Evolutionary conservation across 805 yeast genomes (phyloP).

Genomic region (Candida quercuum): DNA sequence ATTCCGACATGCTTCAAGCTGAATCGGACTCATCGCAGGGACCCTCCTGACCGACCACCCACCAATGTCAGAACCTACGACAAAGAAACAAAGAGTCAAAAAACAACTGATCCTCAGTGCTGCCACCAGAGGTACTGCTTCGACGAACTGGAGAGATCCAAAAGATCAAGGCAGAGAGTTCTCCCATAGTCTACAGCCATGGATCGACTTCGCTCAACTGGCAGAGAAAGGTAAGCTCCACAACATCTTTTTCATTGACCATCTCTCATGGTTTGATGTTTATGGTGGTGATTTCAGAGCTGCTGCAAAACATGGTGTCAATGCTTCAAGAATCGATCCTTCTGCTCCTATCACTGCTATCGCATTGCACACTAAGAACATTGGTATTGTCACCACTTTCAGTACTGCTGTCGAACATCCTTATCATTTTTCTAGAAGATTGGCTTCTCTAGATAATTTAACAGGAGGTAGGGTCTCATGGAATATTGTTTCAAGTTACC

Average conservation of each 20-base stretch:
- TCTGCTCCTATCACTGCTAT: constrained; percentile 31
- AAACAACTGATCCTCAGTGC: constrained; percentile 5
- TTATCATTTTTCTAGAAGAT: constrained; percentile 32
- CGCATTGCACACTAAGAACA: constrained; percentile 34
- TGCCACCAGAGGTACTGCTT: neutral
- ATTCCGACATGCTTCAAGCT: too few species aligned
- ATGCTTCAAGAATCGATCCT: constrained; percentile 31
- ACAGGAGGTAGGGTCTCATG: constrained; percentile 37
- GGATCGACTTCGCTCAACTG: constrained; percentile 30
- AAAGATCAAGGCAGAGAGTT: constrained; percentile 4
- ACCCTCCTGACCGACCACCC: too few species aligned
- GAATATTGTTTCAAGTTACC: constrained; percentile 36
- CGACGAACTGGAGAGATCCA: constrained; percentile 7
- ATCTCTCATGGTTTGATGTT: constrained; percentile 32
- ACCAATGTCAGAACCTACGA: constrained; percentile 3
- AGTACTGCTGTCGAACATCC: constrained; percentile 36
- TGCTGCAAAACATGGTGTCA: constrained; percentile 6
- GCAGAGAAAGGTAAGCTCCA: constrained; percentile 32
- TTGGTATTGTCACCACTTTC: constrained; percentile 34
- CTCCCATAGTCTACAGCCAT: constrained; percentile 22
- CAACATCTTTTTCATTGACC: constrained; percentile 32
- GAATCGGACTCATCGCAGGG: too few species aligned
- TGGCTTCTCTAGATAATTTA: constrained; percentile 36
- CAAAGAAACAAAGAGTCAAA: constrained; percentile 3
- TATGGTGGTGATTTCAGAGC: constrained; percentile 21